Conservation (phyloP, 768 basidiomycete species). For the Podaxis carcinomalis region DNA sequence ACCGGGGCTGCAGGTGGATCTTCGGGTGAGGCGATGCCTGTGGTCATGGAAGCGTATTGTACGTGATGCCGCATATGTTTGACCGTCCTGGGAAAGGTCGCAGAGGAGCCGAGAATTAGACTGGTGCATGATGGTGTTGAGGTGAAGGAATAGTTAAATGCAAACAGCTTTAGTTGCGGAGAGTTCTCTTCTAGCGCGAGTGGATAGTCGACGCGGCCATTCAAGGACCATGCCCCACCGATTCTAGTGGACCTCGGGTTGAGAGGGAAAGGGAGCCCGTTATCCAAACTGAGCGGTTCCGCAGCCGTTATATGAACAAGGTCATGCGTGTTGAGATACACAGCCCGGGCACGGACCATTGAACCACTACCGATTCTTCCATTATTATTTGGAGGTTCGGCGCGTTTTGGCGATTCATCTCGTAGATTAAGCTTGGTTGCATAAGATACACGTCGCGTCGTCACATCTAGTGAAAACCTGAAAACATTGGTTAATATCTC, state of each 20-base stretch:
- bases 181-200: not conserved
- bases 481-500: constrained; percentile 21
- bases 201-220: not conserved
- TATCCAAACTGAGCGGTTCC: not conserved
- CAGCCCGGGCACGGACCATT: not conserved
- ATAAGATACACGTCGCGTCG: constrained; percentile 16
- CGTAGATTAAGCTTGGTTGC: constrained; percentile 13
- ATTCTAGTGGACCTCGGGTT: not conserved
- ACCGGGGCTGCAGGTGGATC: not conserved
- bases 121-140: not conserved
- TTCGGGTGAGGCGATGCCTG: not conserved
- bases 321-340: not conserved
- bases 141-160: not conserved
- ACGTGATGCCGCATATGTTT: not conserved
- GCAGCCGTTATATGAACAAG: not conserved
- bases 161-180: not conserved
- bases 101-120: not conserved
- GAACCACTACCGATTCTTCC: not conserved
- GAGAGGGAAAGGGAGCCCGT: not conserved
- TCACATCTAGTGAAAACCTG: constrained; percentile 21
- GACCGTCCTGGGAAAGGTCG: not conserved
- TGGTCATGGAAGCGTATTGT: not conserved
- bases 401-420: not conserved
- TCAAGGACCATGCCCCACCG: not conserved
- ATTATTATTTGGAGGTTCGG: not conserved